These are phyloP conservation scores for Saposhnikovia divaricata DNA, from an alignment of 129 eudicot genomes.

Conservation along the genomic window DNA sequence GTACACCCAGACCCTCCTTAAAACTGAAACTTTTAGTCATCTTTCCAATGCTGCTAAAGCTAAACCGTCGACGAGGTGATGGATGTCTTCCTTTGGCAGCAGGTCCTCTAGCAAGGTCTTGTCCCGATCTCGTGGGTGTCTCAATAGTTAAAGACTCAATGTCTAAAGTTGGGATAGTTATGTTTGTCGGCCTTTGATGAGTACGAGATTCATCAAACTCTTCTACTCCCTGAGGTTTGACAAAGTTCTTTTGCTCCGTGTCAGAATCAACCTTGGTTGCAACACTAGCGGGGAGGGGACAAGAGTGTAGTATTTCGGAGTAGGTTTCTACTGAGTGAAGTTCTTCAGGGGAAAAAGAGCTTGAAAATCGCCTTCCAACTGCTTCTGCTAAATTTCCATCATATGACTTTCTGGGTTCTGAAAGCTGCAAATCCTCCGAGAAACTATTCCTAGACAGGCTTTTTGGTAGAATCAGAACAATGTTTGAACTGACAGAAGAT, in stretches of 20 bases:
- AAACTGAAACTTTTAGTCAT: constrained; percentile 73
- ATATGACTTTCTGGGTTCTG: constrained; percentile 30
- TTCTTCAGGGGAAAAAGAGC: constrained; percentile 48
- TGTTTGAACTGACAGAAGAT: constrained; percentile 19
- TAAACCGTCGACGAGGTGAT: constrained; percentile 57
- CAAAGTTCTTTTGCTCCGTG: not conserved
- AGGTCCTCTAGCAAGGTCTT: constrained; percentile 21
- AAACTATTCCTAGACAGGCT: constrained; percentile 16
- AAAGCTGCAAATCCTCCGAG: constrained; percentile 22
- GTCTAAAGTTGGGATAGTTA: constrained; percentile 7
- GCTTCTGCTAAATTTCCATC: constrained; percentile 36
- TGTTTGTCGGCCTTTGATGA: not conserved
- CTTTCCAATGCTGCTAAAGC: constrained; percentile 57
- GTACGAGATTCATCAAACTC: not conserved
- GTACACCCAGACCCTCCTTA: constrained; percentile 44
- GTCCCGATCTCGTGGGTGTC: constrained; percentile 18
- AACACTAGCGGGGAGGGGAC: constrained; percentile 48
- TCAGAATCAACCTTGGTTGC: constrained; percentile 15
- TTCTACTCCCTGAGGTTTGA: not conserved
- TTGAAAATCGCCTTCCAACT: constrained; percentile 32
- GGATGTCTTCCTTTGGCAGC: constrained; percentile 36
- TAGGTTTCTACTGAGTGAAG: constrained; percentile 24
- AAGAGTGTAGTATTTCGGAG: constrained; percentile 60
- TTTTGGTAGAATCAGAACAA: constrained; percentile 36
- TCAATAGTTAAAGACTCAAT: constrained; percentile 11